These are phyloP conservation scores for Globisporangium cylindrosporum DNA, from an alignment of 352 stramenopile species.

Conservation along the genomic window DNA sequence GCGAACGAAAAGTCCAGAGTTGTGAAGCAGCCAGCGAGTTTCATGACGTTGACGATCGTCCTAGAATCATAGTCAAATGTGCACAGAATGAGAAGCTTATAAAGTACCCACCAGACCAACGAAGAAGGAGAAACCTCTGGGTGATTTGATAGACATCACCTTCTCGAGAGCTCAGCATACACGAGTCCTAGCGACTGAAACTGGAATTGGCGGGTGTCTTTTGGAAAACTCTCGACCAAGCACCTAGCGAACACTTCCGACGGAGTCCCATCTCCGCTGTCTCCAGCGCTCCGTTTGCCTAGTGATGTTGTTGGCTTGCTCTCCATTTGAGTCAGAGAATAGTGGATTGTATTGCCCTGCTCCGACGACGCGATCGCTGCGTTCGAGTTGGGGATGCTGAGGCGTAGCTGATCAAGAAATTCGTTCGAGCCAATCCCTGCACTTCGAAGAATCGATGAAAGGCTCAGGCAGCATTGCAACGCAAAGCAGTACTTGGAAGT, in stretches of 20 bases:
- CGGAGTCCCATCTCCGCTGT: not conserved
- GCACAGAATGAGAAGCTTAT: too few relatives aligned
- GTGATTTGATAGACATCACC: not conserved
- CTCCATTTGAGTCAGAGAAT: not conserved
- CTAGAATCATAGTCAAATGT: too few relatives aligned
- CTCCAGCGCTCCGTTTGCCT: not conserved
- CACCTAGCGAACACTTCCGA: slow-evolving; percentile 18
- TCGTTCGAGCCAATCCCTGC: slow-evolving; percentile 20
- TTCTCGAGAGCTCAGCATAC: slow-evolving; percentile 25
- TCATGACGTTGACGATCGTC: slow-evolving; percentile 27
- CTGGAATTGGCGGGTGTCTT: not conserved
- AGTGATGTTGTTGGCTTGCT: not conserved
- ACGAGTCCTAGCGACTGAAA: slow-evolving; percentile 17
- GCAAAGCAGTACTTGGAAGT: not conserved
- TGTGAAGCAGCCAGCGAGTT: slow-evolving; percentile 22
- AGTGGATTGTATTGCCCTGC: not conserved
- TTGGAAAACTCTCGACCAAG: slow-evolving; percentile 3
- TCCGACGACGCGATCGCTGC: not conserved
- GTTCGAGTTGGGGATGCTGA: slow-evolving; percentile 12
- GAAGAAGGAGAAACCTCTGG: too few relatives aligned
- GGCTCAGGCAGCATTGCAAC: not conserved
- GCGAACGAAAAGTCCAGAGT: slow-evolving; percentile 41
- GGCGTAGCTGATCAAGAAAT: slow-evolving; percentile 18
- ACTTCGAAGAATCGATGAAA: not conserved
- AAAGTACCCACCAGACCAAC: too few relatives aligned